Base-by-base conservation (phyloP, 139 green algal species). In the Spirogloea muscicola region DNA sequence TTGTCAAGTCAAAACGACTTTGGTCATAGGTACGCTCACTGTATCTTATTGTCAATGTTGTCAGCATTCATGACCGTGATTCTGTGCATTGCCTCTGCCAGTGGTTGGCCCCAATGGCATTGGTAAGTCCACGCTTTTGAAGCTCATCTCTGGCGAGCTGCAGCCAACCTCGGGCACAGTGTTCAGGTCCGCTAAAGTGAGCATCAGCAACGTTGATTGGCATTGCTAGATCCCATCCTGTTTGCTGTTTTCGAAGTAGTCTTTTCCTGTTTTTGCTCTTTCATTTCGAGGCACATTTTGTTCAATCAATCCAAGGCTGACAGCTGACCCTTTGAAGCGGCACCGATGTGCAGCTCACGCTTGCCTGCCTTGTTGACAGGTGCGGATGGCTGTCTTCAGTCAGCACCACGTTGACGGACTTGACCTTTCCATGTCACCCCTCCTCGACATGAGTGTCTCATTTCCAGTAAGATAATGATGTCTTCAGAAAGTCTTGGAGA, bases 401-500 rank as follows among this genome's bases (percentile, higher is more conserved):
- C 93, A 97, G 88, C 93, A 98, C 79, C 91, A 97, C 82, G 87
- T 98, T 67, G 93, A 96, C 52, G 89, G 90, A 3, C 84, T 98
- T 73, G 91, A 98, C 83, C 82, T 96, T 71, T 87, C 81, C n/a
- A 31, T 51, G 13, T 67, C 86, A 7, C 58, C 66, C 0, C 82
- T 87, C 39, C 52, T 37, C 18, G 72, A 86, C 74, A 82, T 88
- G 82, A 21, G 38, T 43, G 27, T 72, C 36, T 58, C 34, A 18
- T 82, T 79, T 31, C 74, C 74, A n/a, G 63, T 77, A 65, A 78
- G 41, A 25, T 37, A 41, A 9, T 13, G 10, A 10, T 64, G 10
- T 21, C 36, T 13, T 55, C n/a, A 21, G 46, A 21, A 21, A 21
- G n/a, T 55, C 21, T 55, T 55, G 46, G 21, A 31, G 21, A 55